A percentile compares a stretch with the other conserved stretches of the same genome.
phyloP scores from a whole-genome alignment of 129 eudicot species.

The Glebionis coronaria region DNA sequence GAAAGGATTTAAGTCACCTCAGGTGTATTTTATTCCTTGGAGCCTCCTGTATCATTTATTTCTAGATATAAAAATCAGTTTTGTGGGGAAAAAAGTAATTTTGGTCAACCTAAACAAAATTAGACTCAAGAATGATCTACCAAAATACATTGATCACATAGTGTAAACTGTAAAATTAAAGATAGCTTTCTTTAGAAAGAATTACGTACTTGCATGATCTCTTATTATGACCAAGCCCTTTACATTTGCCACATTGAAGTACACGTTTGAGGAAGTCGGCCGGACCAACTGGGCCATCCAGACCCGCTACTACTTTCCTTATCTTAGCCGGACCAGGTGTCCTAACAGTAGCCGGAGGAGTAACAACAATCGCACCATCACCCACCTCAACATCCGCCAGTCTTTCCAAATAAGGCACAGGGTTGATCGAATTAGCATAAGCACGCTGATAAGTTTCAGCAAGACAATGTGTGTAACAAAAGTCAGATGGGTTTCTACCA shows the following conservation, averaged over 20 bases:
- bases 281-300: conserved; percentile 33
- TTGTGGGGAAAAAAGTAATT: too few relatives aligned
- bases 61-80: too few relatives aligned
- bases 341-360: conserved; percentile 28
- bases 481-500: conserved; percentile 29
- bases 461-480: conserved; percentile 24
- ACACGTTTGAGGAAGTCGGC: conserved; percentile 43
- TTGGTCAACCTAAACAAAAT: too few relatives aligned
- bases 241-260: conserved; percentile 35
- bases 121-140: background rate
- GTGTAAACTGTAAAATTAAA: background rate
- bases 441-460: conserved; percentile 24
- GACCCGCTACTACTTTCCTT: conserved; percentile 25
- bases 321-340: conserved; percentile 32
- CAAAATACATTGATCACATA: background rate
- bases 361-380: conserved; percentile 28
- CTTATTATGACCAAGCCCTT: conserved; percentile 41
- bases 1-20: too few relatives aligned
- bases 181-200: background rate
- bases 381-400: conserved; percentile 25
- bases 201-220: conserved; percentile 35
- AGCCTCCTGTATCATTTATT: too few relatives aligned
- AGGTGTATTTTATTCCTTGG: too few relatives aligned
- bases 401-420: conserved; percentile 28
- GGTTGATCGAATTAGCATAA: conserved; percentile 35